Evolutionary conservation across 352 stramenopile species (phyloP), one percentile per base, ranked within the genome.

Genomic region (Pythium aquatile): DNA sequence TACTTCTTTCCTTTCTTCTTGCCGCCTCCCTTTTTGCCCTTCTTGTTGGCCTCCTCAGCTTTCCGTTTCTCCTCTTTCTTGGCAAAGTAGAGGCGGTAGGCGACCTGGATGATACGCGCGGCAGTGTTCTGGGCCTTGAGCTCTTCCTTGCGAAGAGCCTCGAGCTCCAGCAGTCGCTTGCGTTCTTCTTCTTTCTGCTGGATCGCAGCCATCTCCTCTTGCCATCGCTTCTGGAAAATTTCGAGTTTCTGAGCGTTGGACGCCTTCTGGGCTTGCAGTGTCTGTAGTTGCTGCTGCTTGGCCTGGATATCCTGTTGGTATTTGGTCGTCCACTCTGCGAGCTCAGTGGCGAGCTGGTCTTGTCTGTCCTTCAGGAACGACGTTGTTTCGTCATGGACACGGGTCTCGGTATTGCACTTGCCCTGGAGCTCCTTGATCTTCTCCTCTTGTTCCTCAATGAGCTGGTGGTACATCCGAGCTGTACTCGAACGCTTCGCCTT

Each of bases 401-500:
- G 78, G 5, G 66, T 79, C 70, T 95, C 89, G 5, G 74, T 83
- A 8, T 72, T 49, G 62, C 81, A 88, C 30, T 89, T 87, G 1
- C 52, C 65, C 57, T 93, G 72, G 5, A 93, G 62, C 53, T 85
- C 73, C 39, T 83, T 79, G 46, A 91, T 93, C 7, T 79, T 85
- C 20, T 81, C 77, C 28, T 88, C 70, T 62, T 94, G 78, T 53
- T 92, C 83, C 42, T 91, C 73, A 28, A 94, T 76, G n/a, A 93
- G 72, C 62, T 96, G 81, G 33, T 85, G 80, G 62, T 94, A 93
- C 70, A 90, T 81, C 2, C 88, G 73, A 6, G 83, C 73, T 0
- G 82, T 95, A 44, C 79, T 93, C 42, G 77, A 82, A n/a, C 81
- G 78, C 66, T 96, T 94, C 20, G 88, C 88, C 61, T 95, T 91